phyloP scores from a whole-genome alignment of 2,329 filamentous ascomycete genomes.

The Hypocreales sp. region DNA sequence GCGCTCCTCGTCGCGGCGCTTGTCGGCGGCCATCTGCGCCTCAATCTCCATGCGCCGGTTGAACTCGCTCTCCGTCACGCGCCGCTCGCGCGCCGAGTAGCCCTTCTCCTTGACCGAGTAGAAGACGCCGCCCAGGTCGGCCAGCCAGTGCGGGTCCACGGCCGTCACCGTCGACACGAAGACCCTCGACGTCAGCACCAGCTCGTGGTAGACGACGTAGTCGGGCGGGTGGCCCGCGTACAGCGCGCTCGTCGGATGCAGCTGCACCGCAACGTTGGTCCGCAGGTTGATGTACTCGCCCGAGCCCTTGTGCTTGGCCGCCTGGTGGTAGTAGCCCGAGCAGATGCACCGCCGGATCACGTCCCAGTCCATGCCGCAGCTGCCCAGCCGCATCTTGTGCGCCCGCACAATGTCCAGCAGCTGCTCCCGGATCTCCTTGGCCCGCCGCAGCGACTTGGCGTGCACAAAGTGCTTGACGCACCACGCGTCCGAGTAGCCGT shows the following conservation, averaged over 20 bases:
- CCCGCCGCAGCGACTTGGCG: conserved; percentile 79
- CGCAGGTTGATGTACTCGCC: conserved; percentile 96
- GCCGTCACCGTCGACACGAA: conserved; percentile 97
- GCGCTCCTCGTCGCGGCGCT: conserved; percentile 47
- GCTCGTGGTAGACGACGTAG: conserved; percentile 94
- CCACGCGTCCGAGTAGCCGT: conserved; percentile 82
- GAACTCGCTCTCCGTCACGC: conserved; percentile 81
- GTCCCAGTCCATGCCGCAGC: conserved; percentile 95
- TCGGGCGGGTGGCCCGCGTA: conserved; percentile 94
- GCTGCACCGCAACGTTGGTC: conserved; percentile 82
- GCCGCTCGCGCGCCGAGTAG: conserved; percentile 73
- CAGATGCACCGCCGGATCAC: conserved; percentile 92
- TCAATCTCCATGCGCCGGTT: conserved; percentile 90
- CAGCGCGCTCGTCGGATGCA: conserved; percentile 86
- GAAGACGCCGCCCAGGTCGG: conserved; percentile 90
- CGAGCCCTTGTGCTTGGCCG: conserved; percentile 86
- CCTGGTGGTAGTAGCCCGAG: conserved; percentile 95
- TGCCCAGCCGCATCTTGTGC: conserved; percentile 76
- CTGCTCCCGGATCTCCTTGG: conserved; percentile 89
- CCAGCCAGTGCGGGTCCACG: conserved; percentile 94
- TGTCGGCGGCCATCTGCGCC: conserved; percentile 78
- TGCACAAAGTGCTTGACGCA: conserved; percentile 89
- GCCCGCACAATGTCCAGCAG: conserved; percentile 85
- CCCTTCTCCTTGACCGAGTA: conserved; percentile 97
- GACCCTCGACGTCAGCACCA: conserved; percentile 91